These are phyloP conservation scores for Microcyclosporella mali DNA, from an alignment of 2,329 filamentous ascomycete genomes.

Conservation along the genomic window DNA sequence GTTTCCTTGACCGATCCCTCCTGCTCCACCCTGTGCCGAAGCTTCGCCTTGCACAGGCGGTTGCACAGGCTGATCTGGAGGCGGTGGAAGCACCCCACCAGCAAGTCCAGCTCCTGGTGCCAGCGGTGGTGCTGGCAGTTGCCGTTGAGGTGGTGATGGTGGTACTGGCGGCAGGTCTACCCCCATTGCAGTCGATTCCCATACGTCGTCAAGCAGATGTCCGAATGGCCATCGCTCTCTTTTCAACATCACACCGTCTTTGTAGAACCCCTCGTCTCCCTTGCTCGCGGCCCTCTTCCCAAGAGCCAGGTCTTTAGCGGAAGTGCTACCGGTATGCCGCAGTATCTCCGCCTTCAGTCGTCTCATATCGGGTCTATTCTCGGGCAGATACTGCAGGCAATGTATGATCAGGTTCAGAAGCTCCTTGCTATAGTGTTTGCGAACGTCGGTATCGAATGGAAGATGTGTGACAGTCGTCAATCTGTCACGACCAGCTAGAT, in stretches of 20 bases:
- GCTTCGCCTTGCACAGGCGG: too few relatives aligned
- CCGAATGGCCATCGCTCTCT: background rate
- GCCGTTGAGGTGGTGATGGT: too few relatives aligned
- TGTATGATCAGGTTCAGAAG: slow-evolving; percentile 1
- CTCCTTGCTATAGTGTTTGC: background rate
- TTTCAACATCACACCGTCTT: background rate
- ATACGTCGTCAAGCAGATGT: background rate
- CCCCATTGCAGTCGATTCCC: too few relatives aligned
- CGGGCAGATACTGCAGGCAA: slow-evolving; percentile 2
- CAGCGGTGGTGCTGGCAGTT: too few relatives aligned
- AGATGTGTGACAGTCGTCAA: too few relatives aligned
- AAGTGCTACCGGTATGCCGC: background rate
- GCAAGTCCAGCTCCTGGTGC: too few relatives aligned
- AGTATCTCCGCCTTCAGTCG: background rate
- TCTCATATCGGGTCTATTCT: background rate
- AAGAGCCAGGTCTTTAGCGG: background rate
- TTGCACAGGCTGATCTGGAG: too few relatives aligned
- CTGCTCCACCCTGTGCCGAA: too few relatives aligned
- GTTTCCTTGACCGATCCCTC: too few relatives aligned
- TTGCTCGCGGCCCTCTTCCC: background rate
- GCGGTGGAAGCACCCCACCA: too few relatives aligned
- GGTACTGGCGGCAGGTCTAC: too few relatives aligned
- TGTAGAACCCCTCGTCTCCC: background rate
- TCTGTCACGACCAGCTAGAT: too few relatives aligned
- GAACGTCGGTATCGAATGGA: background rate